Base-by-base conservation (phyloP, 495 filamentous ascomycete genomes). In the Podospora sp. region DNA sequence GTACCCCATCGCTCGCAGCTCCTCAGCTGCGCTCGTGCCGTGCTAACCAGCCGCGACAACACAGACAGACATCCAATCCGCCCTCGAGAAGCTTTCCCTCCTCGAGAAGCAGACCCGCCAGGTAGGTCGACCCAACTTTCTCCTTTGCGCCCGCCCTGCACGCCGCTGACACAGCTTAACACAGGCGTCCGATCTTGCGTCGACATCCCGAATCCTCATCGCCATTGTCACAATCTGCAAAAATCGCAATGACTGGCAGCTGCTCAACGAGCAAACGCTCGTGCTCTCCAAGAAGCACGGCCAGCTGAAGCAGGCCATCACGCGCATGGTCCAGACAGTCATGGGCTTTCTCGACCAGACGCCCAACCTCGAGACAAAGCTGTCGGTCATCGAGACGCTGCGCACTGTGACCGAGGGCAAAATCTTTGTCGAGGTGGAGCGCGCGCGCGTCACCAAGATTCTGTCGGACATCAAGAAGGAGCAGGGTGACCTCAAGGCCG, bases 381-480 rank as follows among this genome's bases (percentile, higher is more conserved):
- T 99, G 55, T 90, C 92, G 18, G 88, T 96, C 50, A 98, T 99
- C 69, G 93, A 98, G 78, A 96, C 94, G 0, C 80, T 99, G 71
- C 88, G 95, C 67, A 97, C 95, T 33, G 94, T 99, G 68, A 99
- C 95, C 25, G 95, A 99, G 78, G 95, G 95, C 80, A 99, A 99
- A 92, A 98, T 99, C 73, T 99, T 98, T 72, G 94, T 99, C 72
- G 95, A 99, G 84, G 95, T 99, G 24, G 95, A 99, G 82, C 87
- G 95, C 67, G 95, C 95, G 70, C 92, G 96, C 72, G 90, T 98
- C 58, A 99, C 95, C 66, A 91, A 90, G 71, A 95, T 97, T 68
- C 84, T 99, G 20, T 97, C 95, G 58, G 88, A 97, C 78, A 97
- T 99, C 84, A 97, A 96, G 85, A 97, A 96, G 77, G 78, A 89